Evolutionary conservation across 192 early-diverging fungal genomes (phyloP), one percentile per base, ranked within the genome.

Genomic region (Coemansia sp.): DNA sequence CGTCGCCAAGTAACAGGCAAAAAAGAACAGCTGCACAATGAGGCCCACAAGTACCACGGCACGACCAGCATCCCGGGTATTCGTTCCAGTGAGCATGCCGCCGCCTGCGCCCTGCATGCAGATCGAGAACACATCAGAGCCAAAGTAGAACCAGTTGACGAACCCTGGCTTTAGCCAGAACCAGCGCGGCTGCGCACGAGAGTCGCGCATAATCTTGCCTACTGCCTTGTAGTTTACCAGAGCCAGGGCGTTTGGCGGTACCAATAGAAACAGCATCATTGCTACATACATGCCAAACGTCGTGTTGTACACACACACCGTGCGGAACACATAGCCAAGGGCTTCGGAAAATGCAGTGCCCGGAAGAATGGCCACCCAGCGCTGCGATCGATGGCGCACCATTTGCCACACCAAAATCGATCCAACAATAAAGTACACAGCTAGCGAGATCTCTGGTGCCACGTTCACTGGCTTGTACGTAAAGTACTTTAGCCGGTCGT

Each of bases 91-190:
- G 59, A 78, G 45, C 82, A 84, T 72, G 0, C 79, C 82, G 31
- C 76, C 76, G 14, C 82, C 82, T 0, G 74, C 68, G 17, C 79
- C 82, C 48, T 84, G 82, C 56, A 79, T 68, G 4, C 58, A 38
- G 51, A 84, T 78, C 3, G 78, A 75, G 37, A 84, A 65, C 2
- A 80, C 31, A 63, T 84, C 82, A 26, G 75, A 70, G 4, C 67
- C 51, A 62, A 84, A 73, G 57, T 81, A 84, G 49, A 80, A 80
- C 77, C 77, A 80, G 47, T 62, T 74, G 57, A 80, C 72, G 56
- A 80, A 80, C 37, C 49, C 56, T 11, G 71, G 64, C 11, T 39
- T 55, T 10, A 80, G 59, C 57, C 64, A 80, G 55, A 80, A 80
- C 53, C 29, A 50, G 27, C 64, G 55, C 4, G 52, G 39, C 3